Percentiles rank a stretch among this genome's conserved stretches.
Evolutionary conservation across 2,329 filamentous ascomycete genomes (phyloP).

Genomic region (Cercospora zeae-maydis): DNA sequence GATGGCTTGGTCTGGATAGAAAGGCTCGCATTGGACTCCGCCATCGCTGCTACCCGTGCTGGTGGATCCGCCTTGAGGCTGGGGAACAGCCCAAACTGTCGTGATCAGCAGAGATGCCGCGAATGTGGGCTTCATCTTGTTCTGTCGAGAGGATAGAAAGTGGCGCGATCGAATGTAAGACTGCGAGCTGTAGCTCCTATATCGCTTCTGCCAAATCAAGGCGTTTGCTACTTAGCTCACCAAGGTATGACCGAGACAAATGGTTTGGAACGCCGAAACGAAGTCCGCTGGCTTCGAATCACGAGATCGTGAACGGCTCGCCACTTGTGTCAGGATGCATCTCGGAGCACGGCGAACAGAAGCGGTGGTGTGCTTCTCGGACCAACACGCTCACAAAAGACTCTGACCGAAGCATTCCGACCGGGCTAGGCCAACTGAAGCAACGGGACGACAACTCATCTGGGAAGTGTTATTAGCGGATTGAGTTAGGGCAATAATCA

Average conservation of each 20-base stretch:
- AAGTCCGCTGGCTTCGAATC: neutral
- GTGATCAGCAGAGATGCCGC: neutral
- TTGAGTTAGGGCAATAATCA: neutral
- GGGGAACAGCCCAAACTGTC: neutral
- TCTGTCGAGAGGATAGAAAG: neutral
- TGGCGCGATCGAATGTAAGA: neutral
- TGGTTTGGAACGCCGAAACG: neutral
- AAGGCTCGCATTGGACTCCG: neutral
- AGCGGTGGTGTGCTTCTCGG: neutral
- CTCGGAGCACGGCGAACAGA: neutral
- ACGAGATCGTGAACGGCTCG: neutral
- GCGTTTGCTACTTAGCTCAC: neutral
- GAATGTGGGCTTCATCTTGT: neutral
- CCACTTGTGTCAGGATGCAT: neutral
- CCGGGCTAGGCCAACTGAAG: neutral
- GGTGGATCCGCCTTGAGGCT: neutral
- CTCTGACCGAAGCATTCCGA: neutral
- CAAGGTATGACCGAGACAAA: neutral
- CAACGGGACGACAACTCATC: neutral
- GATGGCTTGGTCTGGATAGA: conserved; percentile 5
- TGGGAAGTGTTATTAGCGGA: neutral
- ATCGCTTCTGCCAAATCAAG: neutral
- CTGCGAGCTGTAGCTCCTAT: neutral
- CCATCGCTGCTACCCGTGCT: neutral
- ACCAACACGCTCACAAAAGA: neutral